A percentile compares a stretch with the other conserved stretches of the same genome.
phyloP scores from a whole-genome alignment of 495 filamentous ascomycete genomes.

The Hypoxylon intermedium region DNA sequence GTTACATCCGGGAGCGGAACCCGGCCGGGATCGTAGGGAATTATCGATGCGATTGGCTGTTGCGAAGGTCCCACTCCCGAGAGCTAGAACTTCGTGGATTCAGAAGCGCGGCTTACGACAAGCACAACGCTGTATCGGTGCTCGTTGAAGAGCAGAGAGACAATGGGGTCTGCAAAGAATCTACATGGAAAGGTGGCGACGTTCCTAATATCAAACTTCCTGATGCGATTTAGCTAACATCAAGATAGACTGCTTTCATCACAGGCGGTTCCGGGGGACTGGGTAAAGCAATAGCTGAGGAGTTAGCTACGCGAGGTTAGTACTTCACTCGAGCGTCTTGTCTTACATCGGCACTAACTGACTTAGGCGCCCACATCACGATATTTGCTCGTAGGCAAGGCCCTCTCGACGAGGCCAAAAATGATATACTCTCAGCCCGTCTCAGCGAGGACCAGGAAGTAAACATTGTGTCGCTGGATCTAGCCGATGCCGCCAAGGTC shows the following conservation, averaged over 20 bases:
- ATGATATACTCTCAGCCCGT: conserved; percentile 29
- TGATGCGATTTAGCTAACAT: not conserved
- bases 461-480: conserved; percentile 31
- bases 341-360: not conserved
- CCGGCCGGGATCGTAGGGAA: not conserved
- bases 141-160: not conserved
- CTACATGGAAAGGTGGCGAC: conserved; percentile 21
- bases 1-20: conserved; percentile 26
- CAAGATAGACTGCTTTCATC: conserved; percentile 38
- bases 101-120: conserved; percentile 3
- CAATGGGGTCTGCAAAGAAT: conserved; percentile 10
- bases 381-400: conserved; percentile 34
- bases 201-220: not conserved
- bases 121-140: not conserved
- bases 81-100: conserved; percentile 1
- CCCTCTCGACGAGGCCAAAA: conserved; percentile 34
- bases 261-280: conserved; percentile 42
- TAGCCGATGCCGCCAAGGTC: conserved; percentile 28
- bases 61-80: conserved; percentile 3
- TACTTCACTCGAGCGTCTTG: not conserved
- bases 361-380: conserved; percentile 37
- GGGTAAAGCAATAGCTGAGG: conserved; percentile 42
- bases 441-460: conserved; percentile 20
- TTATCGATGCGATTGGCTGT: conserved; percentile 10
- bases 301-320: conserved; percentile 36